Evolutionary conservation across 2,329 filamentous ascomycete species (phyloP).

Genomic region (Penicillium sp.): DNA sequence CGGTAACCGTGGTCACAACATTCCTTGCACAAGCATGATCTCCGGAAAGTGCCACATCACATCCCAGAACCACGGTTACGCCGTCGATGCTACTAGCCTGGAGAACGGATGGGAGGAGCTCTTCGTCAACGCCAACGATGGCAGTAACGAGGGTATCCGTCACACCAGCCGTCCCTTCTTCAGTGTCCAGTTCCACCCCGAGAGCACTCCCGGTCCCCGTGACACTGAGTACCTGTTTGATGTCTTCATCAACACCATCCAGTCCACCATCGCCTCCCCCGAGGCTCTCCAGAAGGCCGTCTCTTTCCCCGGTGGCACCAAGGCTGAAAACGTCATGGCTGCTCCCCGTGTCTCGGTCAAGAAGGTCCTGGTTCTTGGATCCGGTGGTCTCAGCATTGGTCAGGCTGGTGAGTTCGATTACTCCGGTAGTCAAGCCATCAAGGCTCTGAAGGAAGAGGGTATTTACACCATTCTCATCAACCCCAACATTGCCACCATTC

Average conservation of each 20-base stretch:
- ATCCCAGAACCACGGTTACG: conserved; percentile 97
- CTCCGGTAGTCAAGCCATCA: conserved; percentile 97
- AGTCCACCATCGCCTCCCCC: conserved; percentile 67
- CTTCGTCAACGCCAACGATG: conserved; percentile 97
- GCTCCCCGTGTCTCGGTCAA: conserved; percentile 82
- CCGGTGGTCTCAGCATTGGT: conserved; percentile 93
- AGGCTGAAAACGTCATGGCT: conserved; percentile 73
- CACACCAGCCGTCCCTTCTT: conserved; percentile 86
- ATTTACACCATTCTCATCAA: conserved; percentile 99
- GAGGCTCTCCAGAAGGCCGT: conserved; percentile 72
- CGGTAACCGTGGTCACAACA: conserved; percentile 97
- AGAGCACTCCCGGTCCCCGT: conserved; percentile 90
- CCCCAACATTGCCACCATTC: conserved; percentile 97
- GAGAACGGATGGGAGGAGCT: conserved; percentile 84
- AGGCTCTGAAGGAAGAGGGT: conserved; percentile 94
- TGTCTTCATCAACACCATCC: conserved; percentile 87
- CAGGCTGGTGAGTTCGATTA: conserved; percentile 99
- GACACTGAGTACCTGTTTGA: conserved; percentile 98
- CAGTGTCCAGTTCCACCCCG: conserved; percentile 99
- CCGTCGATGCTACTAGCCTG: conserved; percentile 78
- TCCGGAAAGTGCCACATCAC: conserved; percentile 98
- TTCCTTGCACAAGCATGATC: conserved; percentile 93
- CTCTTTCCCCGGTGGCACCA: conserved; percentile 80
- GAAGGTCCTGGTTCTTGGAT: conserved; percentile 92
- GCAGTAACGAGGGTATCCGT: conserved; percentile 96